Evolutionary conservation across 2,329 filamentous ascomycete species (phyloP).

Genomic region (Xylaria sp.): DNA sequence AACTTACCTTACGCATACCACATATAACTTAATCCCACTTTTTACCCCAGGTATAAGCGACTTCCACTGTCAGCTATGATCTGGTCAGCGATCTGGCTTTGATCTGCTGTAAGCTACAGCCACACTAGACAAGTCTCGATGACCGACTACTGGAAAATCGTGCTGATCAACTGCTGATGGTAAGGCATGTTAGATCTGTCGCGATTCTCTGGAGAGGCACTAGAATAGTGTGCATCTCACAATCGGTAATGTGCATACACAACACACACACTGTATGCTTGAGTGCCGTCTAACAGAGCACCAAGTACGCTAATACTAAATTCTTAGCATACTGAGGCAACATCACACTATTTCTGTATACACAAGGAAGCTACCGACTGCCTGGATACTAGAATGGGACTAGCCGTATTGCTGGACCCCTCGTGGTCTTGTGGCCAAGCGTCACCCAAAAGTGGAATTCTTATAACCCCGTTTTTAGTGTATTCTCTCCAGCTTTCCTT

Average conservation of each 20-base stretch:
- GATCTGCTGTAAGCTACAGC: neutral
- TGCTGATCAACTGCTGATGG: constrained; percentile 5
- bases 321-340: neutral
- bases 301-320: neutral
- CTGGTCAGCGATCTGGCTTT: constrained; percentile 1
- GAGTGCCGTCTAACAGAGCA: neutral
- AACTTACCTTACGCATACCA: no score
- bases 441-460: constrained; percentile 22
- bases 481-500: constrained; percentile 7
- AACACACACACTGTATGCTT: neutral
- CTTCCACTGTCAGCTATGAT: neutral
- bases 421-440: constrained; percentile 29
- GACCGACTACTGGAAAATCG: neutral
- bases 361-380: constrained; percentile 27
- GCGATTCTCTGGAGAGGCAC: neutral
- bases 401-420: constrained; percentile 9
- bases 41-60: constrained; percentile 24
- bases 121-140: neutral
- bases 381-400: constrained; percentile 30
- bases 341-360: neutral
- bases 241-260: neutral
- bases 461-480: neutral
- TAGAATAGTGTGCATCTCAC: neutral
- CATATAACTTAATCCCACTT: constrained; percentile 8
- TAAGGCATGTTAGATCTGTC: neutral